Conservation (phyloP, 176 grass and related monocot species). For the Triticum urartu region DNA sequence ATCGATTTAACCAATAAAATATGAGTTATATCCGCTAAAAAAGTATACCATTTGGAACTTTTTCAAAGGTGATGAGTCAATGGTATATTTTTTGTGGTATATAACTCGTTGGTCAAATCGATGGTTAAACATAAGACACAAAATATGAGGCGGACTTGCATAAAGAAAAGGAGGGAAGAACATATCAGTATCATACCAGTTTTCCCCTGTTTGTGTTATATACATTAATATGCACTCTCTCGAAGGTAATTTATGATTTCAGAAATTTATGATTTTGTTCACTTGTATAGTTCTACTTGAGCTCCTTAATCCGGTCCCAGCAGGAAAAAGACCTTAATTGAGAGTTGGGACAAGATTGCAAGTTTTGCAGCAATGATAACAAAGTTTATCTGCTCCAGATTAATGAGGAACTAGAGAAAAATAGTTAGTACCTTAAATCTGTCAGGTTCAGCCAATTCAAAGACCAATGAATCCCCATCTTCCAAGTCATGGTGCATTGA, state of each 20-base stretch:
- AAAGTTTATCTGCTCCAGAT: background rate
- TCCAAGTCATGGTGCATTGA: slow-evolving; percentile 82
- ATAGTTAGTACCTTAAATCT: slow-evolving; percentile 74
- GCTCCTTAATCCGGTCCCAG: background rate
- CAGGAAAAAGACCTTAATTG: background rate
- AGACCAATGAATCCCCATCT: slow-evolving; percentile 86
- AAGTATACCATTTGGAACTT: background rate
- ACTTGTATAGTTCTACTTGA: background rate
- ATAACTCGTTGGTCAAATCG: background rate
- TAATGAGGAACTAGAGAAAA: background rate
- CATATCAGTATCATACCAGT: background rate
- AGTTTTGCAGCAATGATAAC: background rate
- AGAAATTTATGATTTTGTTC: background rate
- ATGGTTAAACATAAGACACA: background rate
- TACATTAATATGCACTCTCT: background rate
- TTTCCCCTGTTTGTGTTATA: background rate
- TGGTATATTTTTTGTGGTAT: background rate
- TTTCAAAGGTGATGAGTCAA: background rate
- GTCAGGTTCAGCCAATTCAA: slow-evolving; percentile 67
- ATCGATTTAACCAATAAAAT: background rate
- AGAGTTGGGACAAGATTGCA: background rate
- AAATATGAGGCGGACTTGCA: background rate
- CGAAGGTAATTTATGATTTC: background rate
- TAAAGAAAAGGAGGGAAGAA: background rate
- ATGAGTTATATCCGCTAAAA: background rate